Percentiles rank a stretch among this genome's conserved stretches.
phyloP scores from a whole-genome alignment of 2,329 filamentous ascomycete species.

The Catunica adiposa region DNA sequence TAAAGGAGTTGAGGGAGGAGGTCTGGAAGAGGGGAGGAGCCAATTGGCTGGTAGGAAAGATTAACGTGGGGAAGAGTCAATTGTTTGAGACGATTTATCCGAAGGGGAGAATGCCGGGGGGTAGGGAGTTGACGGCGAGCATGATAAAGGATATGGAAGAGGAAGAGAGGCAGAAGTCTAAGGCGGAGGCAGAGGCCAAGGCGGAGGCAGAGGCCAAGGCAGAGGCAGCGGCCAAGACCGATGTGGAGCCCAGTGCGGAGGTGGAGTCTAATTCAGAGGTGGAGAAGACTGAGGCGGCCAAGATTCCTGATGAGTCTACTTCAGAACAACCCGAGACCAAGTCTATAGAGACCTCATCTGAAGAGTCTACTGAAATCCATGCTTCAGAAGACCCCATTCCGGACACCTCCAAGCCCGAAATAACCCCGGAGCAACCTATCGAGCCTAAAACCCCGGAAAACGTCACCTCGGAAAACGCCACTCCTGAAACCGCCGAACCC shows the following conservation, averaged over 20 bases:
- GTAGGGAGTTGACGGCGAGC: neutral
- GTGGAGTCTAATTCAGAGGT: neutral
- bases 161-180: neutral
- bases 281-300: neutral
- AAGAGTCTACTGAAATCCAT: neutral
- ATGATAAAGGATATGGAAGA: neutral
- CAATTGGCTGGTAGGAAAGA: constrained; percentile 94
- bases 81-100: constrained; percentile 80
- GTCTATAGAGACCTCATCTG: neutral
- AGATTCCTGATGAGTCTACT: no score
- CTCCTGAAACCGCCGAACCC: neutral
- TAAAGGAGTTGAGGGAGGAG: constrained; percentile 65
- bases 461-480: neutral
- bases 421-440: neutral
- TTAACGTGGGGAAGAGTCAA: constrained; percentile 91
- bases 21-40: constrained; percentile 73
- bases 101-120: constrained; percentile 34
- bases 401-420: neutral
- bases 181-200: neutral
- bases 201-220: neutral
- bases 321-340: no score
- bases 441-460: neutral
- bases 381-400: no score
- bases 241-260: neutral
- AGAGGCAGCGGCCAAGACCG: neutral